phyloP scores from a whole-genome alignment of 1,139 yeast species.

The Saccharomyces hybrid region DNA sequence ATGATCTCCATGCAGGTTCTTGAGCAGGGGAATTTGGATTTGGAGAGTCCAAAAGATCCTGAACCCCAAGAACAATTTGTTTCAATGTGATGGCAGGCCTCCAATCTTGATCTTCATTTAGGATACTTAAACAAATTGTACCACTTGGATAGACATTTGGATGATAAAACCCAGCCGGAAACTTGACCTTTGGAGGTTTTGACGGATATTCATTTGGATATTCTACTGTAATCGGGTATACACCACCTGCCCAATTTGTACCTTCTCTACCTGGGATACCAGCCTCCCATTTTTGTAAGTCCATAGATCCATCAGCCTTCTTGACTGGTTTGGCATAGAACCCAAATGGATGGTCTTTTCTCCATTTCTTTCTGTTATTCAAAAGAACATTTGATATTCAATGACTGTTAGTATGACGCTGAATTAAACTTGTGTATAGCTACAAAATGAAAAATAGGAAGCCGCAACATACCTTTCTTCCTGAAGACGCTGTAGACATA shows the following conservation, averaged over 20 bases:
- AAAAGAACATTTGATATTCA: neutral
- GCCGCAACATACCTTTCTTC: slow-evolving; percentile 49
- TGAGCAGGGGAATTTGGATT: slow-evolving; percentile 97
- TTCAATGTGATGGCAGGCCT: slow-evolving; percentile 91
- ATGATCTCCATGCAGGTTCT: slow-evolving; percentile 91
- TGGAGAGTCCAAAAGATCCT: slow-evolving; percentile 81
- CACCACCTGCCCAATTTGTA: slow-evolving; percentile 79
- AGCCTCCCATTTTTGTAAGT: slow-evolving; percentile 82
- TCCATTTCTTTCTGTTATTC: slow-evolving; percentile 72
- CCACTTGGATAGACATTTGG: slow-evolving; percentile 97
- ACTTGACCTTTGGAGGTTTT: slow-evolving; percentile 88
- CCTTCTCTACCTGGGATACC: slow-evolving; percentile 90
- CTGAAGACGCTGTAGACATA: slow-evolving; percentile 73
- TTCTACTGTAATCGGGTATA: slow-evolving; percentile 72
- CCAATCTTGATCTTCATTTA: slow-evolving; percentile 97
- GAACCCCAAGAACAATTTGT: slow-evolving; percentile 86
- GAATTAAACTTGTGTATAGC: neutral
- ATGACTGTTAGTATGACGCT: slow-evolving; percentile 5
- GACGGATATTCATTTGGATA: slow-evolving; percentile 93
- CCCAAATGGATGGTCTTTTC: slow-evolving; percentile 97
- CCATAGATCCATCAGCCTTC: slow-evolving; percentile 69
- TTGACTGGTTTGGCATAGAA: slow-evolving; percentile 87
- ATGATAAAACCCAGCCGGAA: slow-evolving; percentile 84
- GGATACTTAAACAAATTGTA: slow-evolving; percentile 82
- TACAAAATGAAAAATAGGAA: neutral